Base-by-base conservation (phyloP, 495 filamentous ascomycete genomes). In the Trichodelitschia bisporula region DNA sequence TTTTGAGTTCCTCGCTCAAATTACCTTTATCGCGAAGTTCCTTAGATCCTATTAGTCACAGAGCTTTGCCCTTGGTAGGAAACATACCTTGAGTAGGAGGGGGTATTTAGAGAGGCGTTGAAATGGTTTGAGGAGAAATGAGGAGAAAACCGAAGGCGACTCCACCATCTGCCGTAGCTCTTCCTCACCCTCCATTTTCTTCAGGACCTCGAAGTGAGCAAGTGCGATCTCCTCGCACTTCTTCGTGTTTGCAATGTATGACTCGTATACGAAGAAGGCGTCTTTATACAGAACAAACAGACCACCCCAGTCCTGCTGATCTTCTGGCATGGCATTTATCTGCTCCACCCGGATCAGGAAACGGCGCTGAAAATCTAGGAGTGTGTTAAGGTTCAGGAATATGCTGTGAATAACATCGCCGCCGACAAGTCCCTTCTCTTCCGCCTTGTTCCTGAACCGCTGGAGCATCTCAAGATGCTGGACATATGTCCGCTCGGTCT, bases 401-500 rank as follows among this genome's bases (percentile, higher is more conserved):
- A 97, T 90, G 44, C 82, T 70, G 51, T 95, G 86, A 16, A 91
- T 72, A 11, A 70, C 63, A 49, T 97, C 89, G 30, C 86, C 83
- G 3, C 80, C 69, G 36, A 95, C 67, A 20, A 79, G 65, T 24
- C 80, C 79, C 28, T 74, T 78, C 41, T 83, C 69, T 43, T 93
- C 79, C 19, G 95, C 55, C 16, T 69, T 66, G 41, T 78, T 86
- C 57, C 93, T 93, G 34, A 95, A 65, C 30, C 82, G 73, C 44
- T 95, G 83, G 12, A 97, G 51, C 38, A 83, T 82, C 44, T 95
- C 84, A 17, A 97, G 58, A 54, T 95, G 83, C 42, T 95, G 84
- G n/a, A 95, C 89, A 39, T 97, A 97, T 46, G 91, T 89, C 24
- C 86, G 72, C 48, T 97, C 86, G 3, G 84, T 95, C 40, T 77